Base-by-base conservation (phyloP, 148 eudicot genomes). In the Polygonum aviculare region DNA sequence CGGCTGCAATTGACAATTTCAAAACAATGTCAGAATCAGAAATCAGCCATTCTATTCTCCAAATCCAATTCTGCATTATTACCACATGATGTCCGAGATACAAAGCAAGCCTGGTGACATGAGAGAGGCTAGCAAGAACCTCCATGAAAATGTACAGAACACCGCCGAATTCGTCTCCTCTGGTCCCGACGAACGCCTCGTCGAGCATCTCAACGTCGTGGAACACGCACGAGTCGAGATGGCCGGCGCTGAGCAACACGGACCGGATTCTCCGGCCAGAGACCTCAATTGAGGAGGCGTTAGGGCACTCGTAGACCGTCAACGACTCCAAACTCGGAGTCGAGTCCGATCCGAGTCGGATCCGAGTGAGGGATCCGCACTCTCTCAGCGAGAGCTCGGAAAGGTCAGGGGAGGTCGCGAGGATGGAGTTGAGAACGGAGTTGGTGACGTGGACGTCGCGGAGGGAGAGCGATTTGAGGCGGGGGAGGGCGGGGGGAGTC, bases 11-110 rank as follows among this genome's bases (percentile, higher is more conserved):
- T 12, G 8, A n/a, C n/a, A n/a, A n/a, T n/a, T n/a, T n/a, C 21
- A 74, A 22, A 3, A 22, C 67, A 26, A 79, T 4, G 49, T 10
- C 19, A 67, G 44, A 31, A 44, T 7, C 2, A 10, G 14, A 4
- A 48, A 48, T 48, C 51, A 48, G 14, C 7, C 22, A 5, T 1
- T 26, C 0, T 26, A 26, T 26, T 10, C 35, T 10, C 2, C 31
- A 4, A 11, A 26, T 55, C 62, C 9, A 55, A 54, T 54, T 54
- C 60, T 18, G 22, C 60, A 19, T 55, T 55, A 41, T 52, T 83
- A 83, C 85, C 85, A 83, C 85, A 77, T 79, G 85, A 57, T 83
- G 83, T 9, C 85, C 85, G 15, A 83, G 79, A 76, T 83, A 83
- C 26, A 83, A 51, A 22, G 75, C 78, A 5, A 83, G 70, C 33